Conservation (phyloP, 139 green algal genomes). For the Picochlorum sp. region DNA sequence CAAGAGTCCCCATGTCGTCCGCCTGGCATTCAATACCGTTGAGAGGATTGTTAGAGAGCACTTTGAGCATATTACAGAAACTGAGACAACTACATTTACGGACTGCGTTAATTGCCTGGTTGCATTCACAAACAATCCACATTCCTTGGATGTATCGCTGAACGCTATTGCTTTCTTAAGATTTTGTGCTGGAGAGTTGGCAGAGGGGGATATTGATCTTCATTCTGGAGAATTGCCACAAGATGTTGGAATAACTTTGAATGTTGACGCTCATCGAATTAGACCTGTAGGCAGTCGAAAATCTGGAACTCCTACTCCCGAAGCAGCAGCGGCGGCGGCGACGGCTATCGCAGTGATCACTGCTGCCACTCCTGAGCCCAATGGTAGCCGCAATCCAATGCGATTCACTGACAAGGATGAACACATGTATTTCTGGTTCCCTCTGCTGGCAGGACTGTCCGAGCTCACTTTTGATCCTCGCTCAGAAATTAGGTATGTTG, state of each 20-base stretch:
- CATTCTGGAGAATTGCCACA: constrained; percentile 32
- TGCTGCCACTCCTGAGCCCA: background rate
- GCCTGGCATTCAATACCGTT: constrained; percentile 87
- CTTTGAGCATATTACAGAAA: constrained; percentile 96
- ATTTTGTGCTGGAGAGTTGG: constrained; percentile 93
- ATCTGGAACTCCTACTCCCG: background rate
- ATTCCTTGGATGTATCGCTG: constrained; percentile 85
- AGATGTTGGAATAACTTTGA: constrained; percentile 8
- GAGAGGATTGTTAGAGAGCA: constrained; percentile 97
- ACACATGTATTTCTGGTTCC: constrained; percentile 99
- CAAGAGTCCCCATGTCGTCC: constrained; percentile 64
- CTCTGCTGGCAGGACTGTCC: constrained; percentile 87
- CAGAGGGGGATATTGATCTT: constrained; percentile 77
- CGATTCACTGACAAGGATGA: constrained; percentile 78
- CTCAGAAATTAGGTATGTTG: constrained; percentile 77
- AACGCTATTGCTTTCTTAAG: constrained; percentile 96
- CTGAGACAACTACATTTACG: constrained; percentile 94
- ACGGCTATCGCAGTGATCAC: background rate
- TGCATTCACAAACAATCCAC: constrained; percentile 95
- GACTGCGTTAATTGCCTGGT: constrained; percentile 99
- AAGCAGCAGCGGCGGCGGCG: background rate
- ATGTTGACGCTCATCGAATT: constrained; percentile 29
- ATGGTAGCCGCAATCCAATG: background rate
- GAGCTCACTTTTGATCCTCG: constrained; percentile 96
- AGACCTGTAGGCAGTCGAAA: constrained; percentile 1